Evolutionary conservation across 306 rosid species (phyloP).

Genomic region (Amphicarpaea edgeworthii): DNA sequence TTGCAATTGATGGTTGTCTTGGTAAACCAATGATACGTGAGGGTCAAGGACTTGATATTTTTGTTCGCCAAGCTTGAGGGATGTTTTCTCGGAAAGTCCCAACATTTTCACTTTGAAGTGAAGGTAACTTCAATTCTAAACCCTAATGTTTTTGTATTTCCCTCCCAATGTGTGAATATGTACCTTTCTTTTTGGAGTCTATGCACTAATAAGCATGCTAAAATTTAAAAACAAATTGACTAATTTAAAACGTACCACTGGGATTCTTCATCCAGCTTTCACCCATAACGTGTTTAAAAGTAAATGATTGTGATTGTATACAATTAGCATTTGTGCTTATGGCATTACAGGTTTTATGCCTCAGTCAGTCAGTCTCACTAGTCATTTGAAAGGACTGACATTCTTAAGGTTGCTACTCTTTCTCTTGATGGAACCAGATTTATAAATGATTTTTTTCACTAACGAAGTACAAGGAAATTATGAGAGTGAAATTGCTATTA

Average conservation of each 20-base stretch:
- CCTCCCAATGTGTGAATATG: conserved; percentile 1
- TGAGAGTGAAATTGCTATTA: no score
- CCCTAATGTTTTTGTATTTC: not conserved
- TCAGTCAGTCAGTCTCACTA: not conserved
- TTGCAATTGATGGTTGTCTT: conserved; percentile 77
- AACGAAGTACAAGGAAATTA: no score
- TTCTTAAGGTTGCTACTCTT: no score
- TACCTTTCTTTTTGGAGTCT: not conserved
- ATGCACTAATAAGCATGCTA: conserved; percentile 15
- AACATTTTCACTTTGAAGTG: conserved; percentile 89
- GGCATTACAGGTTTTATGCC: not conserved
- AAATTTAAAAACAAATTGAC: not conserved
- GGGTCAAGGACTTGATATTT: conserved; percentile 87
- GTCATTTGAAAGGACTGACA: no score
- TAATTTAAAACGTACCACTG: not conserved
- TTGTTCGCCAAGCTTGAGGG: conserved; percentile 93
- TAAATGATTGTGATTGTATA: not conserved
- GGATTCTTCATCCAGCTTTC: not conserved
- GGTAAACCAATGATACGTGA: conserved; percentile 95
- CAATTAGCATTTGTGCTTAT: not conserved
- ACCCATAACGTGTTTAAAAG: not conserved
- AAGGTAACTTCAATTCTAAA: conserved; percentile 63
- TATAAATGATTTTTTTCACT: no score
- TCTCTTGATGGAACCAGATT: no score
- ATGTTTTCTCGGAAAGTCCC: conserved; percentile 95